Percentiles rank a stretch among this genome's conserved stretches.
Conservation (phyloP, 495 filamentous ascomycete genomes). For the Halenospora varia region DNA sequence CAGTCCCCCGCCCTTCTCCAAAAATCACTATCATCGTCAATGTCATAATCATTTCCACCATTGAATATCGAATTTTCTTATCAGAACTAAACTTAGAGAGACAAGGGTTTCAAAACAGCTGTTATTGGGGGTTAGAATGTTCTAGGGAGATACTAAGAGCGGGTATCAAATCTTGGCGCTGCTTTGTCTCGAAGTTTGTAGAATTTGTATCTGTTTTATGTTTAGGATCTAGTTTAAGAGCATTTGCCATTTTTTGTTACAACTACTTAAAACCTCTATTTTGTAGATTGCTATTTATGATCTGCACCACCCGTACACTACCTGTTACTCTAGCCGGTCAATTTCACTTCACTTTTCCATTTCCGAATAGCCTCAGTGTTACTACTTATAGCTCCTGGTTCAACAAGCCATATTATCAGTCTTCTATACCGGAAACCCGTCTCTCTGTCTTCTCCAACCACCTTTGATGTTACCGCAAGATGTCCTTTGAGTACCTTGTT, state of each 20-base stretch:
- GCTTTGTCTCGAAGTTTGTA: neutral
- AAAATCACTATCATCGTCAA: slow-evolving; percentile 1
- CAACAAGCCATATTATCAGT: neutral
- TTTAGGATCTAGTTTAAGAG: neutral
- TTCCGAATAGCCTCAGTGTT: neutral
- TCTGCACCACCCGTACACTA: neutral
- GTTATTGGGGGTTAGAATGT: neutral
- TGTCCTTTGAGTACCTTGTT: neutral
- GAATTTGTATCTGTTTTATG: neutral
- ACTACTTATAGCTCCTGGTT: neutral
- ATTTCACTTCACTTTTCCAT: neutral
- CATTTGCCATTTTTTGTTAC: neutral
- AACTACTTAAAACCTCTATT: neutral
- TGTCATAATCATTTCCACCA: neutral
- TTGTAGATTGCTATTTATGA: neutral
- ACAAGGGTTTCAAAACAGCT: neutral
- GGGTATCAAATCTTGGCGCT: neutral
- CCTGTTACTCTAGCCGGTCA: neutral
- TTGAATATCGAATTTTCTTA: neutral
- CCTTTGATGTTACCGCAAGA: neutral
- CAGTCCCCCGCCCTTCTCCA: neutral
- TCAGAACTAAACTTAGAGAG: neutral
- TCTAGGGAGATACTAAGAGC: neutral
- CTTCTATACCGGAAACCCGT: neutral
- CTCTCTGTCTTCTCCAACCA: neutral